Percentiles rank a stretch among this genome's conserved stretches.
Evolutionary conservation across 2,329 filamentous ascomycete species (phyloP).

Genomic region (Amauroascus verrucosus): DNA sequence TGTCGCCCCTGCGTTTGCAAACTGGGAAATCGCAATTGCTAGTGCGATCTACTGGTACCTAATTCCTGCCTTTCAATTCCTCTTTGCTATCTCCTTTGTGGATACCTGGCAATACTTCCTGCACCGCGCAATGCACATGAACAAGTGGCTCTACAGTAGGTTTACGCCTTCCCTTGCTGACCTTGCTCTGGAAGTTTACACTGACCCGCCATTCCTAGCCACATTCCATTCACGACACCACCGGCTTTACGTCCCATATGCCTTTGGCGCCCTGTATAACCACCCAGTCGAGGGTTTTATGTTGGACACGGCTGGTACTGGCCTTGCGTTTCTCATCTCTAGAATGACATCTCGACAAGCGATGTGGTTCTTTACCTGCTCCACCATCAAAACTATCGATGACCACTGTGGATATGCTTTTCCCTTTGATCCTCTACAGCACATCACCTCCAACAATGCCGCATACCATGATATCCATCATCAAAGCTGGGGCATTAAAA

Average conservation of each 20-base stretch:
- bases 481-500: slow-evolving; percentile 96
- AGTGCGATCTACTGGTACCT: slow-evolving; percentile 68
- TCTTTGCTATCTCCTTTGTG: slow-evolving; percentile 61
- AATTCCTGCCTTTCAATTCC: slow-evolving; percentile 68
- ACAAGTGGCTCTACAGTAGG: slow-evolving; percentile 92
- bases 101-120: slow-evolving; percentile 99
- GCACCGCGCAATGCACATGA: slow-evolving; percentile 93
- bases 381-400: slow-evolving; percentile 91
- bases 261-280: slow-evolving; percentile 93
- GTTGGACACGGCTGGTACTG: slow-evolving; percentile 80
- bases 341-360: slow-evolving; percentile 77
- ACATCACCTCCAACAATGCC: slow-evolving; percentile 87
- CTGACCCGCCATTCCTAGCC: slow-evolving; percentile 40
- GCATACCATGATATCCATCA: slow-evolving; percentile 97
- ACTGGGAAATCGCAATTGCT: slow-evolving; percentile 68
- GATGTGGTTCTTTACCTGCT: slow-evolving; percentile 80
- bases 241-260: slow-evolving; percentile 93
- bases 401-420: slow-evolving; percentile 96
- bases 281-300: slow-evolving; percentile 90
- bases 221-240: slow-evolving; percentile 93
- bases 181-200: neutral
- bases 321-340: slow-evolving; percentile 68
- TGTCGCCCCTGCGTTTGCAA: slow-evolving; percentile 60
- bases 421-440: slow-evolving; percentile 88
- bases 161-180: slow-evolving; percentile 19